Evolutionary conservation across 164 flowering plant species (phyloP), one percentile per base, ranked within the genome.

Genomic region (Taxillus chinensis): DNA sequence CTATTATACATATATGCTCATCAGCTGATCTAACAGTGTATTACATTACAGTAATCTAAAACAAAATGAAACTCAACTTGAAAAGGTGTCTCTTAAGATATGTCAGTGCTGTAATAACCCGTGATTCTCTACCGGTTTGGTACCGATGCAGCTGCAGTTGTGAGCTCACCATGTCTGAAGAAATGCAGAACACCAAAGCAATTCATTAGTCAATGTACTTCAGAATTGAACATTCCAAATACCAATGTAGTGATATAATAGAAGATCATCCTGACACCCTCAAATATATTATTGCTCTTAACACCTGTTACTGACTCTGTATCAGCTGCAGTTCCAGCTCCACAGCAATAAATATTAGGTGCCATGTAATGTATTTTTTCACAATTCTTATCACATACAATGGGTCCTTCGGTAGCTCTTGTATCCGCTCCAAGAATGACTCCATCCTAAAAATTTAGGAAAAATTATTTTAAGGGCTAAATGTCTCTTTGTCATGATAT

Each of bases 331-430:
- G 59, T 57, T 40, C 59, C 59, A 7, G 59, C 59, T 38, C 61
- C 61, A 74, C 96, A 93, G 68, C 98, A 90, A 64, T 90, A 86
- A 6, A 90, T 93, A 70, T 93, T 93, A 39, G 98, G 98, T 56
- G 98, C 98, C 93, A 90, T 90, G 60, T 88, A 93, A 64, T 93
- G 98, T 53, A 93, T 93, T 66, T 93, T 93, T 69, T 90, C 98
- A 75, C 97, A 93, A 51, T 90, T 93, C 71, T 90, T 90, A n/a
- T 48, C 8, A 7, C 48, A 51, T 51, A 51, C 54, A 4, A 57
- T 57, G 43, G 59, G 59, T 40, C 59, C 59, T 57, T 57, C 59
- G 3, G 59, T 57, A 5, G 59, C 59, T 40, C 59, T 57, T 38
- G 59, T 57, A 40, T 57, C 59, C 3, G 59, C 59, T 57, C 59